Base-by-base conservation (phyloP, 2,329 filamentous ascomycete species). In the Myriosclerotinia scirpicola region DNA sequence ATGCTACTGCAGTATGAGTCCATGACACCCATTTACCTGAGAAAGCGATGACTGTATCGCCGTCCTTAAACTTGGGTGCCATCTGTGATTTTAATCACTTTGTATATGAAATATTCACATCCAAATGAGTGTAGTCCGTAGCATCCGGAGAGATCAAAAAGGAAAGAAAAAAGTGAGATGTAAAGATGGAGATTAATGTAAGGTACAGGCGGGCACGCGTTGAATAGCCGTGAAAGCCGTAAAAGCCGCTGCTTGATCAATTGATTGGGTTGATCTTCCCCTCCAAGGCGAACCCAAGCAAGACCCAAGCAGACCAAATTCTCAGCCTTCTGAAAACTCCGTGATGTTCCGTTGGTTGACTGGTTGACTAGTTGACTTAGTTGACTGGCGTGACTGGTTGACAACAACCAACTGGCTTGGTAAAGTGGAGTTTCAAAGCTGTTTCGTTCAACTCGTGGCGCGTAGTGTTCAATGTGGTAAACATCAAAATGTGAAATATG, bases 21-120 rank as follows among this genome's bases (percentile, higher is more conserved):
- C 91, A 96, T 68, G 93, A 92, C 71, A 99, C 84, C 91, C 92
- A 97, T 83, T 90, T 90, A 72, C 92, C 95, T 77, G 90, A 93
- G 76, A 99, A 85, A 71, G 83, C 79, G 69, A 87, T 76, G 71
- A 88, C 79, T 67, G 85, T 82, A 73, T 85, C 85, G 71, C 80
- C 81, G 80, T 89, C 87, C 79, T 89, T 89, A 79, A 86, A 88
- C 72, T 80, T 83, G 67, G 76, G 74, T 69, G 79, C 77, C 81
- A 83, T 83, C 40, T 68, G 66, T 71, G 67, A 66, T 69, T 38
- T 58, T 40, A 54, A 59, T 54, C 64, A 65, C 64, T 61, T 26
- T 40, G 46, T 61, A 44, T 65, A 53, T 63, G 60, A 46, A 50
- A 65, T 34, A 72, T 75, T 60, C 69, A 73, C 74, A 74, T 73